These are phyloP conservation scores for Fraxinus nigra DNA, from an alignment of 305 asterid genomes.

Conservation along the genomic window DNA sequence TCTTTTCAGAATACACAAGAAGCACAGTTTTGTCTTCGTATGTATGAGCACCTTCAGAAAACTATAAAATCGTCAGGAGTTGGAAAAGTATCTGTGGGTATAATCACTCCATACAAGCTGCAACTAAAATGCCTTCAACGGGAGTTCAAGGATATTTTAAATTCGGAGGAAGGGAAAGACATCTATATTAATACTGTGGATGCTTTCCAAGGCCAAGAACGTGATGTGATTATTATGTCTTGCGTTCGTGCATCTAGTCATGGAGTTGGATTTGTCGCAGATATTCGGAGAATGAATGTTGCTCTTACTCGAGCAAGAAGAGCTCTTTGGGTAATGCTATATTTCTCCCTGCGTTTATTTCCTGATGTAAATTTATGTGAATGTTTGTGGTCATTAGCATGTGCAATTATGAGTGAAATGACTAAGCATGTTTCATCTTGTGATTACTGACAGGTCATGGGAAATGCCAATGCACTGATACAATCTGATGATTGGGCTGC, in stretches of 20 bases:
- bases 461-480: constrained; percentile 80
- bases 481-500: constrained; percentile 98
- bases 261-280: constrained; percentile 98
- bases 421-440: constrained; percentile 9
- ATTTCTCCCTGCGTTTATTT: constrained; percentile 3
- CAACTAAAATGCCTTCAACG: constrained; percentile 95
- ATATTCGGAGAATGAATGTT: constrained; percentile 95
- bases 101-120: constrained; percentile 95
- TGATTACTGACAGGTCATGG: constrained; percentile 70
- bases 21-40: constrained; percentile 88
- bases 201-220: constrained; percentile 99
- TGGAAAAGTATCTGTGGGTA: constrained; percentile 88
- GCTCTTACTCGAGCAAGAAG: constrained; percentile 97
- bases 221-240: constrained; percentile 97
- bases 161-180: constrained; percentile 92
- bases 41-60: constrained; percentile 90
- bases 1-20: constrained; percentile 91
- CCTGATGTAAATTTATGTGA: neutral
- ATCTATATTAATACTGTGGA: constrained; percentile 95
- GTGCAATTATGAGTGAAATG: neutral
- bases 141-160: constrained; percentile 81
- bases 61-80: constrained; percentile 56
- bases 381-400: neutral
- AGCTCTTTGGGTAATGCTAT: constrained; percentile 88
- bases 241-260: constrained; percentile 94